Evolutionary conservation across 495 filamentous ascomycete species (phyloP).

Genomic region (Sabuloglossum arenarium): DNA sequence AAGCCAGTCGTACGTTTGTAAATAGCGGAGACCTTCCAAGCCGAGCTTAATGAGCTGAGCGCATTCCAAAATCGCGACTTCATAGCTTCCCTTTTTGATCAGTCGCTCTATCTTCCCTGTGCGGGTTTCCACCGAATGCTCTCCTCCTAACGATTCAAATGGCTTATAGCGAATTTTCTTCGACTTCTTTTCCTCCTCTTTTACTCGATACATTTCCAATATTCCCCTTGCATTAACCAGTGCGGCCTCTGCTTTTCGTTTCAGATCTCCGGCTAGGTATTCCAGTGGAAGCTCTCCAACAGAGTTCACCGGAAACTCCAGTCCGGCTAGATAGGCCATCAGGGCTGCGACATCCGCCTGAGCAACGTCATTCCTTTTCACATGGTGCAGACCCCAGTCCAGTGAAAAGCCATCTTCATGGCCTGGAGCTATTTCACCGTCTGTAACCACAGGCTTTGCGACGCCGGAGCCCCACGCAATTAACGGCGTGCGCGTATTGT

Average conservation of each 20-base stretch:
- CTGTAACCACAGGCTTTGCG: slow-evolving; percentile 40
- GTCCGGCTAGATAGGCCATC: slow-evolving; percentile 86
- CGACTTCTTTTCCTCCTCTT: slow-evolving; percentile 66
- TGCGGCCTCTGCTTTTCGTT: slow-evolving; percentile 67
- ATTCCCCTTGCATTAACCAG: slow-evolving; percentile 77
- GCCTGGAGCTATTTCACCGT: slow-evolving; percentile 31
- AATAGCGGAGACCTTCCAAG: slow-evolving; percentile 72
- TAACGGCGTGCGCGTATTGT: slow-evolving; percentile 89
- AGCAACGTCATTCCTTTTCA: slow-evolving; percentile 72
- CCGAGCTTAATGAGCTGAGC: slow-evolving; percentile 54
- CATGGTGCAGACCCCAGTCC: slow-evolving; percentile 65
- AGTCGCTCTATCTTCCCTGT: slow-evolving; percentile 41
- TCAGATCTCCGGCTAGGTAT: slow-evolving; percentile 48
- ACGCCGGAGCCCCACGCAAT: slow-evolving; percentile 92
- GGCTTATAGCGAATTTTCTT: slow-evolving; percentile 59
- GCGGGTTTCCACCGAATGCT: slow-evolving; percentile 44
- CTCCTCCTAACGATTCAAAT: slow-evolving; percentile 36
- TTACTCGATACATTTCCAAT: slow-evolving; percentile 90
- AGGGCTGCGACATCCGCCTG: slow-evolving; percentile 92
- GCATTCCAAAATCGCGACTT: slow-evolving; percentile 56
- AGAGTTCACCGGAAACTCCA: slow-evolving; percentile 89
- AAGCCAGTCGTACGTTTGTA: slow-evolving; percentile 97
- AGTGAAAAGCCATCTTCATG: slow-evolving; percentile 85
- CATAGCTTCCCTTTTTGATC: slow-evolving; percentile 43
- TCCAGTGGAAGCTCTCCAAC: slow-evolving; percentile 81